phyloP scores from a whole-genome alignment of 2,329 filamentous ascomycete species.

The Trichoderma asperellum region DNA sequence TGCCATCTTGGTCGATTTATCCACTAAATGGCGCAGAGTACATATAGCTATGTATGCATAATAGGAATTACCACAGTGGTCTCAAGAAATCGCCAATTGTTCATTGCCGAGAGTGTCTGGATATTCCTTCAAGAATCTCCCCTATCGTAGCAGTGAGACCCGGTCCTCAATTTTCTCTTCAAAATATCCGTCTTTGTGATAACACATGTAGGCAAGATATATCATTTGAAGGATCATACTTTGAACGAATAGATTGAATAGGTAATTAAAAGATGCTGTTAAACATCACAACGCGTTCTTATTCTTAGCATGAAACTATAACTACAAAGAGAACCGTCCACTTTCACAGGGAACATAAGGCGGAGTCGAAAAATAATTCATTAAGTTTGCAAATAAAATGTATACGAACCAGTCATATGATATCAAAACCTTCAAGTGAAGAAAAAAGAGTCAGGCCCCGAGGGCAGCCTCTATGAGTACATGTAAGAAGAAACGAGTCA shows the following conservation, averaged over 20 bases:
- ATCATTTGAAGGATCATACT: too few species aligned
- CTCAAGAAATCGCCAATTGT: too few species aligned
- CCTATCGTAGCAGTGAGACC: too few species aligned
- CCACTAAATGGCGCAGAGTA: not conserved
- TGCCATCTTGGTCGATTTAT: not conserved
- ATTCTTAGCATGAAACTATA: not conserved
- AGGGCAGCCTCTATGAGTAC: conserved; percentile 36
- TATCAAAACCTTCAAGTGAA: conserved; percentile 37
- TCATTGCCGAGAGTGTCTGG: too few species aligned
- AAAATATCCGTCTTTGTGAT: too few species aligned
- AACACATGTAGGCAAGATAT: too few species aligned
- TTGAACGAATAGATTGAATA: not conserved
- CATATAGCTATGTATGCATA: not conserved
- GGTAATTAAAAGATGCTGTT: too few species aligned
- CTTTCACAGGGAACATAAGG: not conserved
- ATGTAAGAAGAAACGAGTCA: conserved; percentile 32
- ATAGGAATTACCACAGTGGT: too few species aligned
- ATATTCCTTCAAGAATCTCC: too few species aligned
- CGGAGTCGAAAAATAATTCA: conserved; percentile 9
- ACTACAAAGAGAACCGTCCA: not conserved
- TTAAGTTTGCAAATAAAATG: conserved; percentile 45
- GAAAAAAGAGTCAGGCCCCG: conserved; percentile 39
- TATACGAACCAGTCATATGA: conserved; percentile 59
- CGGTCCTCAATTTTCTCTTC: too few species aligned
- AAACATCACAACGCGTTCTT: not conserved